These are phyloP conservation scores for Phallus indusiatus DNA, from an alignment of 768 basidiomycete species.

Conservation along the genomic window DNA sequence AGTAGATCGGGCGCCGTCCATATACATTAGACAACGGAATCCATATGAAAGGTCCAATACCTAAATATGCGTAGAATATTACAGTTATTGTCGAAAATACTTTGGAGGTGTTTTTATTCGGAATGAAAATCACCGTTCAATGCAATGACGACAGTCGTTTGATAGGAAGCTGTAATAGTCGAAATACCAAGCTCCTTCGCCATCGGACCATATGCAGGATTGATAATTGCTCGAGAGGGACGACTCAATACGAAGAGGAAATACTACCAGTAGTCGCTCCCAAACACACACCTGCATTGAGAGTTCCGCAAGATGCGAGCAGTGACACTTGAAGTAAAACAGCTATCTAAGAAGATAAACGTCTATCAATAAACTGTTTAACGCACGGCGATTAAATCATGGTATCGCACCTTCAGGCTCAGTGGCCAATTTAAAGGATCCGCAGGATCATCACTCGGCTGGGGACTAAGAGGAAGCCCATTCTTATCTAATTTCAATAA, in stretches of 20 bases:
- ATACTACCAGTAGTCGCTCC: background rate
- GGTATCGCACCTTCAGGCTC: constrained; percentile 3
- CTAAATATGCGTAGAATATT: background rate
- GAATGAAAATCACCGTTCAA: constrained; percentile 17
- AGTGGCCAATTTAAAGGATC: constrained; percentile 36
- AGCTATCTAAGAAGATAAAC: constrained; percentile 9
- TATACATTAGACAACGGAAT: constrained; percentile 34
- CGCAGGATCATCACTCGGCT: constrained; percentile 28
- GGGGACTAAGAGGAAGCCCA: constrained; percentile 34
- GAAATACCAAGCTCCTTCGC: constrained; percentile 28
- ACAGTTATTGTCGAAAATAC: background rate
- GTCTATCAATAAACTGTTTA: background rate
- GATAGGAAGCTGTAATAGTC: constrained; percentile 30
- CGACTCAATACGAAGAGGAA: background rate
- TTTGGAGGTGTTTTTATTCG: background rate
- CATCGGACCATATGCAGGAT: constrained; percentile 30
- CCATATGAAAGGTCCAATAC: constrained; percentile 27
- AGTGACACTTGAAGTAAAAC: constrained; percentile 24
- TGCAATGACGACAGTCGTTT: constrained; percentile 22
- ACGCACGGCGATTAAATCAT: background rate
- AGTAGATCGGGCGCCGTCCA: constrained; percentile 29
- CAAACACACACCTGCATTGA: constrained; percentile 22
- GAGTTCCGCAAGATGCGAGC: constrained; percentile 28
- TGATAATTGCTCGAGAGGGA: constrained; percentile 21
- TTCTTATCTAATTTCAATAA: constrained; percentile 23